Evolutionary conservation across 2,329 filamentous ascomycete genomes (phyloP).

Genomic region (Arthrobotrys entomopaga): DNA sequence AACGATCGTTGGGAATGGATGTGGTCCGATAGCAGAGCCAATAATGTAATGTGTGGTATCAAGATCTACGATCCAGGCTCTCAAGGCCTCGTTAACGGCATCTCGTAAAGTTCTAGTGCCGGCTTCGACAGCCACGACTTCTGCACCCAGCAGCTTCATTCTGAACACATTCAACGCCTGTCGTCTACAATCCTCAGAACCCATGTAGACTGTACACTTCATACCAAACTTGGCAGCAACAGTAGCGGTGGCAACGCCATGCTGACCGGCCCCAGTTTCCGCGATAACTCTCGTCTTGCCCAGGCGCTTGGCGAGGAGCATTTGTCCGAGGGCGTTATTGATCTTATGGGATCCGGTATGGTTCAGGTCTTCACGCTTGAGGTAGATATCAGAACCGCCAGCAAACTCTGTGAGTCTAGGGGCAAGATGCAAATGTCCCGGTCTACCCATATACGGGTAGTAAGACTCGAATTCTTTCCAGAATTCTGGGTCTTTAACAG

Average conservation of each 20-base stretch:
- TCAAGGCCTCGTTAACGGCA: conserved; percentile 70
- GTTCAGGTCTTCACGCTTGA: conserved; percentile 97
- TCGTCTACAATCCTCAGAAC: conserved; percentile 93
- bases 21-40: conserved; percentile 94
- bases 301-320: conserved; percentile 82
- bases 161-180: conserved; percentile 98
- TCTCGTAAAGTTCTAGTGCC: conserved; percentile 72
- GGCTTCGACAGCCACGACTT: conserved; percentile 90
- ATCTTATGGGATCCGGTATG: conserved; percentile 99
- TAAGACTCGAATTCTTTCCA: conserved; percentile 97
- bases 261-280: conserved; percentile 96
- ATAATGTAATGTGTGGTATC: conserved; percentile 98
- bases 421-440: conserved; percentile 88
- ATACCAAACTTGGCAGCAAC: conserved; percentile 98
- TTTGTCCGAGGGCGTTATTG: conserved; percentile 96
- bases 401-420: conserved; percentile 87
- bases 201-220: conserved; percentile 99
- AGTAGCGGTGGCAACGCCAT: conserved; percentile 96
- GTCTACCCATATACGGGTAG: conserved; percentile 96
- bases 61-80: conserved; percentile 91
- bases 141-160: conserved; percentile 93
- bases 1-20: conserved; percentile 97
- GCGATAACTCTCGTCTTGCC: conserved; percentile 98
- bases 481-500: conserved; percentile 86
- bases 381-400: conserved; percentile 93